These are phyloP conservation scores for Glycine soja DNA, from an alignment of 306 rosid species.

Conservation along the genomic window DNA sequence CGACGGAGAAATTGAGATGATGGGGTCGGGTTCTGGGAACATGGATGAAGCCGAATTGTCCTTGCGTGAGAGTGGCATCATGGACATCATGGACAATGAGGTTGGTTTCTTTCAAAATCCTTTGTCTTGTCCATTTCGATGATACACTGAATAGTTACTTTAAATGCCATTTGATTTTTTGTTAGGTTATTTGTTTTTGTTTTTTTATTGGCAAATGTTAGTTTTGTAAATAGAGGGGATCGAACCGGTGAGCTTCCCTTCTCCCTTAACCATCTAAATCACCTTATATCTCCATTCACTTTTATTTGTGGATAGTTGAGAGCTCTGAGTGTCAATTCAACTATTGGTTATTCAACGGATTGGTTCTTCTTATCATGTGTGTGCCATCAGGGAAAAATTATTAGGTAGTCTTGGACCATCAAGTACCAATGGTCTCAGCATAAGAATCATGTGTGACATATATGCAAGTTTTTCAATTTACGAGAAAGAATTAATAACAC, in stretches of 20 bases:
- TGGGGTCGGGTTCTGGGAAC: constrained; percentile 64
- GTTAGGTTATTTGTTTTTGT: not conserved
- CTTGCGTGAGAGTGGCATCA: constrained; percentile 77
- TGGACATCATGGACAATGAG: constrained; percentile 69
- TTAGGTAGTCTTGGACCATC: too few species aligned
- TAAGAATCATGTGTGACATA: too few species aligned
- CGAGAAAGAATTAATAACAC: too few species aligned
- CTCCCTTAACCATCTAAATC: too few species aligned
- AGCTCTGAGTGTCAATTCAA: not conserved
- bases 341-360: not conserved
- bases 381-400: not conserved
- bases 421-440: too few species aligned
- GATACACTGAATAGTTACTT: not conserved
- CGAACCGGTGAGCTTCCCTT: too few species aligned
- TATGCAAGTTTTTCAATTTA: too few species aligned
- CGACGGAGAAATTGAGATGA: constrained; percentile 51
- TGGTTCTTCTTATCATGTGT: constrained; percentile 15
- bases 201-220: too few species aligned
- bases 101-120: constrained; percentile 51
- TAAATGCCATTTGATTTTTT: not conserved
- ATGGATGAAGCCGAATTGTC: constrained; percentile 86
- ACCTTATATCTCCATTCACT: too few species aligned
- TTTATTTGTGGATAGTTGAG: constrained; percentile 37
- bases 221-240: too few species aligned
- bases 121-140: not conserved